Conservation (phyloP, 176 grass and related monocot genomes). For the Thinopyrum elongatum region DNA sequence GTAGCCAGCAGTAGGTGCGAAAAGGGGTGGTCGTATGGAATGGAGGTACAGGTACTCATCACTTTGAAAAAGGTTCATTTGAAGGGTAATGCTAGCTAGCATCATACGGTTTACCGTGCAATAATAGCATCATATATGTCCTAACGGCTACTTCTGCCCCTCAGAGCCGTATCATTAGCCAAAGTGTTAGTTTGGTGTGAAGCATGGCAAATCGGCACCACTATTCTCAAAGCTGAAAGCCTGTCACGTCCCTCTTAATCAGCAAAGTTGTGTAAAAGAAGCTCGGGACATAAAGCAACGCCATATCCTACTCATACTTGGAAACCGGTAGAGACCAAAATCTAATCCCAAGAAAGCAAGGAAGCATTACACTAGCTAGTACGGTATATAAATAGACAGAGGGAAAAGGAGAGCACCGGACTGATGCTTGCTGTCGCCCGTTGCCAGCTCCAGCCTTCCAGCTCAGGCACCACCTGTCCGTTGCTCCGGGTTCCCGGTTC, state of each 20-base stretch:
- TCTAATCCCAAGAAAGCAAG: slow-evolving; percentile 40
- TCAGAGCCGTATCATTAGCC: background rate
- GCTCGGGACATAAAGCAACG: background rate
- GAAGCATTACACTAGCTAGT: background rate
- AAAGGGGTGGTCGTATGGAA: background rate
- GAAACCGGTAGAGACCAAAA: background rate
- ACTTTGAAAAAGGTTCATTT: background rate
- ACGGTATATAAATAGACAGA: no score
- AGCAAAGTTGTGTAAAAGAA: background rate
- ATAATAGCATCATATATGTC: slow-evolving; percentile 20
- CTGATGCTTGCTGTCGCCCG: slow-evolving; percentile 19
- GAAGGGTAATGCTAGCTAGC: background rate
- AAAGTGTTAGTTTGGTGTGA: background rate
- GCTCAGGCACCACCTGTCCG: slow-evolving; percentile 41
- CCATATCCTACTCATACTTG: background rate
- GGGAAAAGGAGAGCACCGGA: background rate
- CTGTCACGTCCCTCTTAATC: background rate
- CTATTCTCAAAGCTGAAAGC: background rate
- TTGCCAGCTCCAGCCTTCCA: slow-evolving; percentile 35
- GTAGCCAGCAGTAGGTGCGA: background rate
- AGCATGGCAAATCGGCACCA: background rate
- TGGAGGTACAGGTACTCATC: background rate
- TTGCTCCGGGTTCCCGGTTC: slow-evolving; percentile 15
- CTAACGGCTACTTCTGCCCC: background rate
- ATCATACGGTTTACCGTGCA: slow-evolving; percentile 29